Evolutionary conservation across 257 asterid species (phyloP), one percentile per base, ranked within the genome.

Genomic region (Cynanchum wilfordii): DNA sequence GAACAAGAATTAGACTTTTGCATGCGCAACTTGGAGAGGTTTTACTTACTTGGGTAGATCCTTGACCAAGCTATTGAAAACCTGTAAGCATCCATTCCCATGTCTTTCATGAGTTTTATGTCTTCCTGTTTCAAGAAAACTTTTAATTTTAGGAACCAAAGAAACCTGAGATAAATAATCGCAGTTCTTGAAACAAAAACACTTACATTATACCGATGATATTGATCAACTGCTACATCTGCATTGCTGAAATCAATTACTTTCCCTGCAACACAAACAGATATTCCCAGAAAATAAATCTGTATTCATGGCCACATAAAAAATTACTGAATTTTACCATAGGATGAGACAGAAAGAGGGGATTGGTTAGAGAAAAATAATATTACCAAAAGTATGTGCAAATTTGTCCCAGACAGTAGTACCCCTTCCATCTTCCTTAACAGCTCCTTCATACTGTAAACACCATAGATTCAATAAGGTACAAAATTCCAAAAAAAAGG

Each of bases 61-160:
- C 99, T 84, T 67, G 98, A 73, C 99, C 99, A 91, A 44, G 99
- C 90, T 73, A 94, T 91, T 12, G 99, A 91, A 70, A 94, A 83
- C 78, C 98, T 84, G 73, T 86, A 94, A 66, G 97, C 97, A 91
- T 94, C 97, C 93, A 94, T 83, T 71, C 99, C 99, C 92, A 91
- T 81, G 55, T 82, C 87, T 82, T 91, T 94, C 93, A 94, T 88
- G 30, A 86, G 84, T 40, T 83, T 75, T 77, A 91, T 75, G 75
- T 94, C 99, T 68, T 80, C 96, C 99, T 94, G 86, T 62, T 44
- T 29, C 49, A 71, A 33, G 20, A 7, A 29, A 74, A 8, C 47
- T 7, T 42, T 8, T 42, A 0, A 7, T 7, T 42, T 42, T 8
- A 42, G 47, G 47, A 7, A 42, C 11, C 47, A 42, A 42, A 42